Evolutionary conservation across 495 filamentous ascomycete species (phyloP).

Genomic region (Rhypophila decipiens): DNA sequence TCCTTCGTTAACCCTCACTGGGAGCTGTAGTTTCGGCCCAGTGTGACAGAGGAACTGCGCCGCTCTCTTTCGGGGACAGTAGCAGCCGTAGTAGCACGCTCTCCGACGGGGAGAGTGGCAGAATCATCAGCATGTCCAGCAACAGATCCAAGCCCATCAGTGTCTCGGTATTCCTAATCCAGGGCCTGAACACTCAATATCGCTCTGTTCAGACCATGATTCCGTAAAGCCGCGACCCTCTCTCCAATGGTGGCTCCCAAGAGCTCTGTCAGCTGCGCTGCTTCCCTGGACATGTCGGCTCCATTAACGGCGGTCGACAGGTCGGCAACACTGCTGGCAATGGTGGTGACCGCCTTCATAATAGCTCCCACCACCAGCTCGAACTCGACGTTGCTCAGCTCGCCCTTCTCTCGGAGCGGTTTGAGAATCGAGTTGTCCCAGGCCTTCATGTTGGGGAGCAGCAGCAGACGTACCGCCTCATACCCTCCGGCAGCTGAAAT

Average conservation of each 20-base stretch:
- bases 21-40: no score
- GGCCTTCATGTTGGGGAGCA: constrained; percentile 72
- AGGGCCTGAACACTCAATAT: constrained; percentile 43
- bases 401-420: constrained; percentile 52
- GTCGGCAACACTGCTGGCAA: constrained; percentile 20
- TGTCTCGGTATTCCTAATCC: constrained; percentile 22
- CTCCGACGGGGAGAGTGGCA: no score
- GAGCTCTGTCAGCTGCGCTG: constrained; percentile 45
- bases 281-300: constrained; percentile 33
- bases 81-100: no score
- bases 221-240: constrained; percentile 46
- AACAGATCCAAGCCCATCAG: no score
- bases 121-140: no score
- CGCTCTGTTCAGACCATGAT: constrained; percentile 42
- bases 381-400: constrained; percentile 49
- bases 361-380: constrained; percentile 58
- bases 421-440: constrained; percentile 64
- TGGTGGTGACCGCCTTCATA: constrained; percentile 48
- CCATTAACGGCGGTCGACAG: constrained; percentile 22
- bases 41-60: no score
- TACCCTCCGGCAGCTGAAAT: constrained; percentile 67
- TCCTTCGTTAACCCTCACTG: no score
- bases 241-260: constrained; percentile 56
- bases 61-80: no score
- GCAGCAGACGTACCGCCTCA: constrained; percentile 70